phyloP scores from a whole-genome alignment of 305 asterid genomes.

The Fraxinus xanthoxyloides region DNA sequence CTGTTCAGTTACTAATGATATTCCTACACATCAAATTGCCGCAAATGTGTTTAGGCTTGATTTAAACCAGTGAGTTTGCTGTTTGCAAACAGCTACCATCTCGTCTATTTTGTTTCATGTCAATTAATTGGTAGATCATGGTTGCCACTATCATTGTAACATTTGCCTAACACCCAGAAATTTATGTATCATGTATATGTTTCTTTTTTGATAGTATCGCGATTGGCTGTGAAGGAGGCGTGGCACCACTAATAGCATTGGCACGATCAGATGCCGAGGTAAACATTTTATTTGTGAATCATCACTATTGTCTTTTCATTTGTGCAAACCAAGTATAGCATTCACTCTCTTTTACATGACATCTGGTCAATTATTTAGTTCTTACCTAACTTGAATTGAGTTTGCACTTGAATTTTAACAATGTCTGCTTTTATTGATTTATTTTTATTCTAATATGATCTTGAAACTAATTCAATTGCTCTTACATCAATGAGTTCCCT shows the following conservation, averaged over 20 bases:
- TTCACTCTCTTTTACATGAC: conserved; percentile 2
- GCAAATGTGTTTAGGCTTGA: not conserved
- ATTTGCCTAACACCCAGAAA: not conserved
- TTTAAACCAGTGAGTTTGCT: not conserved
- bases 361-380: conserved; percentile 11
- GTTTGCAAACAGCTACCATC: not conserved
- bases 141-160: not conserved
- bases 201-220: conserved; percentile 60
- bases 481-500: not conserved
- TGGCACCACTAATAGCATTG: conserved; percentile 73
- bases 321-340: conserved; percentile 9
- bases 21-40: not conserved
- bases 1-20: not conserved
- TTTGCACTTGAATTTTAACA: not conserved
- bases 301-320: not conserved
- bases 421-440: not conserved
- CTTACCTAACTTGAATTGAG: not conserved
- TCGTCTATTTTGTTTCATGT: not conserved
- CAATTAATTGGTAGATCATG: not conserved
- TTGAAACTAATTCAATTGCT: not conserved
- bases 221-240: conserved; percentile 92
- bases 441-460: not conserved
- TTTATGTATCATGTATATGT: conserved; percentile 12
- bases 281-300: not conserved
- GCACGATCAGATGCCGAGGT: conserved; percentile 81